Conservation (phyloP, 768 basidiomycete species). For the Auriscalpium microsporum region DNA sequence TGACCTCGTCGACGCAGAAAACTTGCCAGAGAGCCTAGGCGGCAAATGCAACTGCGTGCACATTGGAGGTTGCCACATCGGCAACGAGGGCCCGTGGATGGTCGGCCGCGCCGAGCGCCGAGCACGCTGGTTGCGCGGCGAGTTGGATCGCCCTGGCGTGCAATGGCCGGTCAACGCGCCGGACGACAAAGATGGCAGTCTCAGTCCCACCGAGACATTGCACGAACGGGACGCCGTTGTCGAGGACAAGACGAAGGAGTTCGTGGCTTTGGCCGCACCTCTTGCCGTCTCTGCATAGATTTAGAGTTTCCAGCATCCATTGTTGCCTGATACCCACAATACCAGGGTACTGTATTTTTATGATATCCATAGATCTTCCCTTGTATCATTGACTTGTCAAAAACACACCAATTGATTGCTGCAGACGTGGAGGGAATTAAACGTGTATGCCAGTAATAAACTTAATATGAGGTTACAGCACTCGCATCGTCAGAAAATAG, state of each 20-base stretch:
- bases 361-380: too few species aligned
- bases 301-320: too few species aligned
- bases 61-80: conserved; percentile 49
- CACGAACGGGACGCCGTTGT: not conserved
- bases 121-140: conserved; percentile 24
- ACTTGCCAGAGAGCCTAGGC: conserved; percentile 52
- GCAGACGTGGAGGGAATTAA: too few species aligned
- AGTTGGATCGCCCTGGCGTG: conserved; percentile 8
- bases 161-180: conserved; percentile 2
- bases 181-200: not conserved
- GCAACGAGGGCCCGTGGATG: conserved; percentile 65
- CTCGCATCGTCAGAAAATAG: conserved; percentile 55
- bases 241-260: too few species aligned
- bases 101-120: conserved; percentile 33
- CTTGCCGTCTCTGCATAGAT: too few species aligned
- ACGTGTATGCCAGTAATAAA: too few species aligned
- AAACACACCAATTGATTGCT: too few species aligned
- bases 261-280: too few species aligned
- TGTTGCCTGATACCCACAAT: too few species aligned
- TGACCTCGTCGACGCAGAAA: conserved; percentile 52
- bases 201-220: not conserved
- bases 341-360: too few species aligned
- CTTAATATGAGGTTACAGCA: too few species aligned
- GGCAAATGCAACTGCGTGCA: conserved; percentile 56
- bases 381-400: too few species aligned